phyloP scores from a whole-genome alignment of 2,329 filamentous ascomycete genomes.

The Fusarium chuoi region DNA sequence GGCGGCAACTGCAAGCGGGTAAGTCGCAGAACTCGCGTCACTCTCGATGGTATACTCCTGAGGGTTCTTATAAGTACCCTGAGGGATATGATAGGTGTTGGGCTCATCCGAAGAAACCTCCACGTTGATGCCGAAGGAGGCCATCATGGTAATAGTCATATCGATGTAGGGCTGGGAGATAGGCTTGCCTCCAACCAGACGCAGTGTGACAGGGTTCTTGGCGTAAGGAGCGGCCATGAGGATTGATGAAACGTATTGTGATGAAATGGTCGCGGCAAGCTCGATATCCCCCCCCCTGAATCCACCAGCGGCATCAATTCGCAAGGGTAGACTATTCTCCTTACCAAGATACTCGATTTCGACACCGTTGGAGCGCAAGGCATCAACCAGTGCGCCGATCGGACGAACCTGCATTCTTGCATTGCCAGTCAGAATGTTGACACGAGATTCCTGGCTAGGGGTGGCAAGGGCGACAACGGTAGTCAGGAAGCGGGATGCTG shows the following conservation, averaged over 20 bases:
- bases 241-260: conserved; percentile 98
- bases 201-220: conserved; percentile 90
- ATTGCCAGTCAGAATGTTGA: conserved; percentile 90
- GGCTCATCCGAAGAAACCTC: conserved; percentile 79
- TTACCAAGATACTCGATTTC: conserved; percentile 86
- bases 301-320: conserved; percentile 83
- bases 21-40: conserved; percentile 97
- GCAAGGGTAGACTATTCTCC: conserved; percentile 83
- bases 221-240: conserved; percentile 98
- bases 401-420: conserved; percentile 95
- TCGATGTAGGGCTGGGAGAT: conserved; percentile 98
- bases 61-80: conserved; percentile 85
- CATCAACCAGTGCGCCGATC: conserved; percentile 92
- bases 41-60: conserved; percentile 91
- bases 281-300: conserved; percentile 89
- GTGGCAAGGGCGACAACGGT: conserved; percentile 88
- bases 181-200: conserved; percentile 93
- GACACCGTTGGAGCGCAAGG: conserved; percentile 87
- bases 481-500: conserved; percentile 93
- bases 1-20: conserved; percentile 91
- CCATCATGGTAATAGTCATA: conserved; percentile 99
- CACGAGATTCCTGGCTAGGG: conserved; percentile 66
- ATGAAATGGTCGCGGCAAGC: conserved; percentile 93
- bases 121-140: conserved; percentile 85
- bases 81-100: conserved; percentile 94